Evolutionary conservation across 1,284 basidiomycete species (phyloP), one percentile per base, ranked within the genome.

Genomic region (Laetiporus sulphureus): DNA sequence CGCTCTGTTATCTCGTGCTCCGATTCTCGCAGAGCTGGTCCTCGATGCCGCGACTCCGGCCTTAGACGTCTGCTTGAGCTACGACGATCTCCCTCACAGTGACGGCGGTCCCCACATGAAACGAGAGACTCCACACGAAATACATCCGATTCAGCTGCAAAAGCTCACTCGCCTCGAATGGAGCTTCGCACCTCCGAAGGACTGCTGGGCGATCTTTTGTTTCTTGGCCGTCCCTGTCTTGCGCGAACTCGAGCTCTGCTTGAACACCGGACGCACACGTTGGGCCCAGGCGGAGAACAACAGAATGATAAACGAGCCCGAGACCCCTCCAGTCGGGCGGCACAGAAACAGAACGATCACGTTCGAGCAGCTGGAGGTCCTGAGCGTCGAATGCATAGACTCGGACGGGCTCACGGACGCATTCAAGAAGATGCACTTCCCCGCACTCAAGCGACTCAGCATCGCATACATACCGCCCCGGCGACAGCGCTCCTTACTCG

Each of bases 191-290:
- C 49, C 47, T 11, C 39, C 47, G 2, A 42, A 38, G 15, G 47
- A 51, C 25, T 35, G 45, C 2, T 51, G 50, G 50, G 12, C 25
- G n/a, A 33, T 46, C 34, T 45, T 51, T 33, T 33, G 34, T 24
- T 45, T 45, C 27, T 13, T 51, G 12, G 18, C 33, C 3, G 36
- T 44, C 40, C 47, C 47, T 3, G 12, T n/a, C 4, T 38, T 51
- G n/a, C 23, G 15, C 12, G 18, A 32, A 23, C 43, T 51, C 11
- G 34, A 45, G 12, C 22, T 51, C 8, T 30, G 37, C 29, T 30
- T 51, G 29, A 35, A 49, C 35, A 15, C 12, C 15, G 36, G 23
- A 2, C 23, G 34, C 20, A 16, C 19, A 19, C 38, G 49, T 3
- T 48, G 44, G 47, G 7, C 4, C 19, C 21, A 29, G n/a, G 13